These are phyloP conservation scores for Coemansia biformis DNA, from an alignment of 192 early-diverging fungal species.

Conservation along the genomic window DNA sequence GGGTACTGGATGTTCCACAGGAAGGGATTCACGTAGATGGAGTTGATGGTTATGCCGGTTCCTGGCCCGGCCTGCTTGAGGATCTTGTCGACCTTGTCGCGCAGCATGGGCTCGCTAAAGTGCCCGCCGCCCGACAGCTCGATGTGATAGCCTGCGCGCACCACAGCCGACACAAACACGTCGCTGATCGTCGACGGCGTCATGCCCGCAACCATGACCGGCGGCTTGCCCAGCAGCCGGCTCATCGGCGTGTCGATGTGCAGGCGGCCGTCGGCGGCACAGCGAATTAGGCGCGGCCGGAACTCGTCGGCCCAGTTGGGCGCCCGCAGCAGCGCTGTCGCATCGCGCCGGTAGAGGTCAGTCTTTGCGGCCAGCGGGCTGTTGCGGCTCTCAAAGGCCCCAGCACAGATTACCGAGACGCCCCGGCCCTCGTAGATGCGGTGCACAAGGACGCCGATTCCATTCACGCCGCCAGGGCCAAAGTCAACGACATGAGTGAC, in stretches of 20 bases:
- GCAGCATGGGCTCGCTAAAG: conserved; percentile 74
- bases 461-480: conserved; percentile 79
- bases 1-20: conserved; percentile 88
- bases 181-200: conserved; percentile 77
- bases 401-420: conserved; percentile 44
- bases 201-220: conserved; percentile 90
- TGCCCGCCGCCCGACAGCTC: conserved; percentile 84
- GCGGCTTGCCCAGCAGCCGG: conserved; percentile 81
- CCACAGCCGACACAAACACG: conserved; percentile 75
- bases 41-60: conserved; percentile 83
- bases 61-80: conserved; percentile 71
- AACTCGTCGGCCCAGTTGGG: conserved; percentile 77
- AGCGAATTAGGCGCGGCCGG: conserved; percentile 72
- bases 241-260: conserved; percentile 85
- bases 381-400: conserved; percentile 5
- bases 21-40: conserved; percentile 82
- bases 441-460: conserved; percentile 73
- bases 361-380: conserved; percentile 2
- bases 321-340: conserved; percentile 55
- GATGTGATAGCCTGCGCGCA: conserved; percentile 83
- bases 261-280: conserved; percentile 57
- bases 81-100: conserved; percentile 73
- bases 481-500: conserved; percentile 85
- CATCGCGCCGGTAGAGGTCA: conserved; percentile 7
- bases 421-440: conserved; percentile 84